These are phyloP conservation scores for Coprinopsis cinerea DNA, from an alignment of 768 basidiomycete genomes.

Conservation along the genomic window DNA sequence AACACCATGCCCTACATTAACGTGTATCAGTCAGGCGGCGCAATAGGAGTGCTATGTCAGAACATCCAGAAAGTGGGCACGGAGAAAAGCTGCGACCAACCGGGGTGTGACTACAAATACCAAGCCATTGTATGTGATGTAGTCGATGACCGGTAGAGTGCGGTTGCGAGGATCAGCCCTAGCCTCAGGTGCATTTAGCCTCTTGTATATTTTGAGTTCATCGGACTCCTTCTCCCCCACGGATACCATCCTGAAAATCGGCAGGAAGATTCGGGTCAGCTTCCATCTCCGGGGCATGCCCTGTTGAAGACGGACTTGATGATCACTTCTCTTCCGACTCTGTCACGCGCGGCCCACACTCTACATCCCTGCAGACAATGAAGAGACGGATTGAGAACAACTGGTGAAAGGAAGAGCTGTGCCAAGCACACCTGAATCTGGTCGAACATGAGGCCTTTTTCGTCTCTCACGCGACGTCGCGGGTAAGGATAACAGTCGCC, in stretches of 20 bases:
- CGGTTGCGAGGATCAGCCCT: constrained; percentile 17
- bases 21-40: not conserved
- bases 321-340: not conserved
- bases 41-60: not conserved
- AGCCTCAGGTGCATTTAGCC: constrained; percentile 9
- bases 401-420: not conserved
- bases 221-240: constrained; percentile 4
- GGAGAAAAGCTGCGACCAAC: constrained; percentile 1
- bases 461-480: not conserved
- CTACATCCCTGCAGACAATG: not conserved
- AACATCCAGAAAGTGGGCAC: not conserved
- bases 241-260: not conserved
- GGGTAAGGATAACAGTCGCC: not conserved
- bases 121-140: constrained; percentile 10
- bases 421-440: not conserved
- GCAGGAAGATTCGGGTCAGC: not conserved
- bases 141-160: constrained; percentile 15
- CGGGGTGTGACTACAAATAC: constrained; percentile 17
- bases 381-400: not conserved
- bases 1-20: constrained; percentile 1
- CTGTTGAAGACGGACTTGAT: not conserved
- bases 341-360: not conserved
- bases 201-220: constrained; percentile 13
- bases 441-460: not conserved
- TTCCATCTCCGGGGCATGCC: not conserved